These are phyloP conservation scores for Cenchrus purpureus DNA, from an alignment of 176 grass and related monocot species.

Conservation along the genomic window DNA sequence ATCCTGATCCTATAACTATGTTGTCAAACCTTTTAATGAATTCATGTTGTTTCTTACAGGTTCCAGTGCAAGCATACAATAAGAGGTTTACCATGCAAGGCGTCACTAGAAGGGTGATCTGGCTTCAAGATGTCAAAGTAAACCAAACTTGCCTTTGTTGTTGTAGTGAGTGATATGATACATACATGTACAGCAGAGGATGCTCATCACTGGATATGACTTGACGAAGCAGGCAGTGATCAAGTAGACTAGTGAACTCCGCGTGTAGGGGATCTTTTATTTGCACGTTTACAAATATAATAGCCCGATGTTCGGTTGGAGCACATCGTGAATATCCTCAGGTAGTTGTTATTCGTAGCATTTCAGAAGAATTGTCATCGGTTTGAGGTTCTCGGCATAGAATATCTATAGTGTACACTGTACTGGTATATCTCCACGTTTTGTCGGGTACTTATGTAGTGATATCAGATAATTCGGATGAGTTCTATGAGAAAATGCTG, in stretches of 20 bases:
- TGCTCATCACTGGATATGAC: background rate
- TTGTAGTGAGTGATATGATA: conserved; percentile 16
- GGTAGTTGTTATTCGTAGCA: background rate
- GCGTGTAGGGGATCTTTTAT: background rate
- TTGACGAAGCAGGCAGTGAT: background rate
- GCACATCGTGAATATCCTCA: background rate
- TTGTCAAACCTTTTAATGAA: background rate
- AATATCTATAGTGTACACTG: too few species aligned
- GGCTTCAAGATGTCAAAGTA: conserved; percentile 16
- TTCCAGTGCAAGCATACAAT: conserved; percentile 89
- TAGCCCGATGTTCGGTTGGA: background rate
- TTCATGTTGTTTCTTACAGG: conserved; percentile 49
- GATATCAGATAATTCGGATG: too few species aligned
- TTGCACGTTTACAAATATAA: background rate
- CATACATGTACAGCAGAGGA: conserved; percentile 29
- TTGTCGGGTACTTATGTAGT: too few species aligned
- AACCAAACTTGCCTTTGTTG: background rate
- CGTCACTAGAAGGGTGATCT: conserved; percentile 63
- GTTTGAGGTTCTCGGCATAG: background rate
- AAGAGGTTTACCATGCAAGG: conserved; percentile 79
- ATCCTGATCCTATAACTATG: conserved; percentile 13
- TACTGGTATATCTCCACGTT: too few species aligned
- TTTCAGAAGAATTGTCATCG: background rate
- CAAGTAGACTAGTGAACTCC: background rate
- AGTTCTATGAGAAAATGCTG: too few species aligned